These are phyloP conservation scores for Zymoseptoria passerinii DNA, from an alignment of 2,329 filamentous ascomycete species.

Conservation along the genomic window DNA sequence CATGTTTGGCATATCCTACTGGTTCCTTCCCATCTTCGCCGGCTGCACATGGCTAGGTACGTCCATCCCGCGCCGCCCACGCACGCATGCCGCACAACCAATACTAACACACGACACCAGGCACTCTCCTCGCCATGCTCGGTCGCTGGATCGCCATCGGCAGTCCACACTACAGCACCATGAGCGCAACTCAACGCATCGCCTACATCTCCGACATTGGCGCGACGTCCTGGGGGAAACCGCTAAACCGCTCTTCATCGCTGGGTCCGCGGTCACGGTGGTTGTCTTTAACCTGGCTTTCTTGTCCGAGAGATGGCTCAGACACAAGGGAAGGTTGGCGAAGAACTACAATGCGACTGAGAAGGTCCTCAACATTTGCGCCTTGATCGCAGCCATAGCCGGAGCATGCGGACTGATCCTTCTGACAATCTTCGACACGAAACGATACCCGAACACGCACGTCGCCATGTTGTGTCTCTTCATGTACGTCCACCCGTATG, in stretches of 20 bases:
- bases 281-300: constrained; percentile 77
- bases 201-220: constrained; percentile 51
- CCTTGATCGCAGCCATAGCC: constrained; percentile 60
- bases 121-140: constrained; percentile 61
- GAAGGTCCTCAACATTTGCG: constrained; percentile 49
- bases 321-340: constrained; percentile 69
- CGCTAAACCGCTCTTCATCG: constrained; percentile 75
- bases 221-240: constrained; percentile 53
- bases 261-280: constrained; percentile 61
- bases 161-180: constrained; percentile 51
- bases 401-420: constrained; percentile 76
- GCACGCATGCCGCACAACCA: not conserved
- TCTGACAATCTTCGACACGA: constrained; percentile 77
- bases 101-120: constrained; percentile 22
- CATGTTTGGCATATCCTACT: constrained; percentile 41
- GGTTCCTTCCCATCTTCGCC: constrained; percentile 62
- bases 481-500: constrained; percentile 44
- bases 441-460: constrained; percentile 59
- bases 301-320: constrained; percentile 71
- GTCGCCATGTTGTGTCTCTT: constrained; percentile 73
- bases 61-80: constrained; percentile 1
- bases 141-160: constrained; percentile 59
- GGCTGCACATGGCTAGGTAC: constrained; percentile 51
- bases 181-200: constrained; percentile 51
- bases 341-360: constrained; percentile 60